Conservation (phyloP, 2,329 filamentous ascomycete species). For the Diaporthe sp. region DNA sequence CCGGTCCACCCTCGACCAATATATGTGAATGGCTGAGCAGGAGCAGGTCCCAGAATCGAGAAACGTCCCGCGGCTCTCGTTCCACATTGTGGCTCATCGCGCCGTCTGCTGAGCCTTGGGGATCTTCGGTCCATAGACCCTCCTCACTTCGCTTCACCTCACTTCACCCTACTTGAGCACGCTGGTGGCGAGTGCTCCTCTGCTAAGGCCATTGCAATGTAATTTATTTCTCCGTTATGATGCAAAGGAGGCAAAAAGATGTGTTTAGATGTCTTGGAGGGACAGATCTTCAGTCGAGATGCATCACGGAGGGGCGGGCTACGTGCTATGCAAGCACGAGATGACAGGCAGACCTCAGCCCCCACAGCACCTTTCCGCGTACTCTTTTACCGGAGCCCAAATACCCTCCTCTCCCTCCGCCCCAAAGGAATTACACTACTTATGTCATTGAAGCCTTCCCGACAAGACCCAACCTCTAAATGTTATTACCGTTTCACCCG, state of each 20-base stretch:
- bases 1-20: slow-evolving; percentile 8
- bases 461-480: not conserved
- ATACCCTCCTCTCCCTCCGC: slow-evolving; percentile 9
- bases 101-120: slow-evolving; percentile 31
- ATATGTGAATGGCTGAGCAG: slow-evolving; percentile 27
- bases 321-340: slow-evolving; percentile 11
- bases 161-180: not conserved
- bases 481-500: not conserved
- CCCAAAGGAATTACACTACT: not conserved
- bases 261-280: not conserved
- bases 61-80: not conserved
- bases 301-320: slow-evolving; percentile 18
- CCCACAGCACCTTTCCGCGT: slow-evolving; percentile 25
- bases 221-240: not conserved
- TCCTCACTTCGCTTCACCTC: not conserved
- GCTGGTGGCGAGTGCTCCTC: not conserved
- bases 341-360: slow-evolving; percentile 20
- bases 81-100: slow-evolving; percentile 29
- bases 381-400: slow-evolving; percentile 25
- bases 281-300: slow-evolving; percentile 5
- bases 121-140: not conserved
- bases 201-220: not conserved
- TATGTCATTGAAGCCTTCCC: not conserved
- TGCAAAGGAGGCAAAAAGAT: not conserved
- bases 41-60: not conserved